phyloP scores from a whole-genome alignment of 208 protist species.

The Angomonas ambiguus region DNA sequence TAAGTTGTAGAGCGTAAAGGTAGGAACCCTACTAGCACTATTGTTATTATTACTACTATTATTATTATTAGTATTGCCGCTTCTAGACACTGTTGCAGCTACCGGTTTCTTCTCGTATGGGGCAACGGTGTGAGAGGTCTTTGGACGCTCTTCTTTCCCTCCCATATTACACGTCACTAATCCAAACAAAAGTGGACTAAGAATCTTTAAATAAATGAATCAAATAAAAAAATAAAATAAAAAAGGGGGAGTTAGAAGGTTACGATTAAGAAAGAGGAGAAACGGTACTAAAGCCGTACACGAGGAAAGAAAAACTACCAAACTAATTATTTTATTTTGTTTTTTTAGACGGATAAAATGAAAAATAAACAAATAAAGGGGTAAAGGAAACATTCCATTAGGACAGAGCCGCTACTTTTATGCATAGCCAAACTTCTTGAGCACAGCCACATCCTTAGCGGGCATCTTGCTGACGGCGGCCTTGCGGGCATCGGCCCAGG shows the following conservation, averaged over 20 bases:
- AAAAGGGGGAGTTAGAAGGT: too few species aligned
- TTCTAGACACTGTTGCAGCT: too few species aligned
- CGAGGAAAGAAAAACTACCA: too few species aligned
- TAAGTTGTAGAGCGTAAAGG: conserved; percentile 75
- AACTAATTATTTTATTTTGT: too few species aligned
- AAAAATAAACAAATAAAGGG: not conserved
- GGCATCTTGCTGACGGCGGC: conserved; percentile 74
- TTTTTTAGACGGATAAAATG: too few species aligned
- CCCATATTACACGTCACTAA: conserved; percentile 6
- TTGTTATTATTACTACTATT: not conserved
- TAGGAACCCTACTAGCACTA: conserved; percentile 9
- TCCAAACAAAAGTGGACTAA: conserved; percentile 2
- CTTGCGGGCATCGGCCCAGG: conserved; percentile 68
- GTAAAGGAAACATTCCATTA: not conserved
- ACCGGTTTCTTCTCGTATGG: not conserved
- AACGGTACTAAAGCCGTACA: too few species aligned
- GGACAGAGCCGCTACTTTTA: conserved; percentile 26
- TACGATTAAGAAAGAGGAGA: too few species aligned
- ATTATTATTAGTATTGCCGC: not conserved
- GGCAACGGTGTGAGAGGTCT: not conserved
- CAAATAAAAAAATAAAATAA: too few species aligned
- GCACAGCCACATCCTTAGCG: conserved; percentile 79
- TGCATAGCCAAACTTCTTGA: conserved; percentile 89
- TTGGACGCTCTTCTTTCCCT: not conserved
- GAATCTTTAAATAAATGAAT: not conserved